Evolutionary conservation across 768 basidiomycete species (phyloP), one percentile per base, ranked within the genome.

Genomic region (Nidularia sp.): DNA sequence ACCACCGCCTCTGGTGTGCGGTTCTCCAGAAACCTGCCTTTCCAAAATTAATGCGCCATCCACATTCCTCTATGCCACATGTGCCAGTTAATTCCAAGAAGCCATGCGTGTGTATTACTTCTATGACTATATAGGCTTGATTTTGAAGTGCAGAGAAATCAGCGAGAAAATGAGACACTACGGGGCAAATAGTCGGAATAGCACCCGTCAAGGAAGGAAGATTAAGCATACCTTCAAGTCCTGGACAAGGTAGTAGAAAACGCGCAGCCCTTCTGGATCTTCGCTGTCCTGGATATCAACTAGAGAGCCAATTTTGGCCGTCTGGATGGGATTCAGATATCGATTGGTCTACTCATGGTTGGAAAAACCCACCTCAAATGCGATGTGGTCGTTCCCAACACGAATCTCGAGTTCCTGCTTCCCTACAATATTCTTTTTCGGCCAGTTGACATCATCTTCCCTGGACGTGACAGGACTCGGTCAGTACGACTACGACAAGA

Each of bases 141-240:
- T 98, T 76, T 98, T 98, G 88, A 99, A 98, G 78, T 99, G 96
- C 35, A 99, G 83, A 2, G 93, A 93, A 66, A 99, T 98, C 55
- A 99, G 81, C 6, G 97, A 98, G 70, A 98, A 97, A 60, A 99
- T 95, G 54, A 98, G 81, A 72, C 95, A 98, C 96, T 99, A 62
- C 5, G 32, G 25, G 15, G 45, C 9, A 45, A 45, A 4, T 45
- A 22, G 45, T 29, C 55, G 25, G 48, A 34, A 10, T 41, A n/a
- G 57, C 48, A 32, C 15, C 2, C 45, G 9, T 47, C 32, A 54
- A 42, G 9, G 39, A 32, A n/a, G 2, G 34, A 33, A 36, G 34
- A 47, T 6, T 42, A 2, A 7, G 61, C 80, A 36, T 52, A 89
- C 96, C 81, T 92, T 97, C 62, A 99, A 75, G 69, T 99, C 97